phyloP scores from a whole-genome alignment of 2,329 filamentous ascomycete species.

The Periconia macrospinosa region DNA sequence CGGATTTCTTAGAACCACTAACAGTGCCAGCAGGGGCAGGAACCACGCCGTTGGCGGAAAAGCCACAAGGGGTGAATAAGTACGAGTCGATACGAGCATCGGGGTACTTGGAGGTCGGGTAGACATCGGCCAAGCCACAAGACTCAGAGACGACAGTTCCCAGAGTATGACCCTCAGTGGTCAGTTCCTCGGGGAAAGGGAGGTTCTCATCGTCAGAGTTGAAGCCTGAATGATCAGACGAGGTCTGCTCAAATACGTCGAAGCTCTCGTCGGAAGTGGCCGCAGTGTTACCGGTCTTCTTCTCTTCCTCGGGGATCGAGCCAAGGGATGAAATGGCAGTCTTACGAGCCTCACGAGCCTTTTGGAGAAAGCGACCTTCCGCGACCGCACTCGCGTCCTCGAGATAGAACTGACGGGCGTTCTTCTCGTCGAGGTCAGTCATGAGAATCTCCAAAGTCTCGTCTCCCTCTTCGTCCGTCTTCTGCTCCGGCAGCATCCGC shows the following conservation, averaged over 20 bases:
- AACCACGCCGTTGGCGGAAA: conserved; percentile 94
- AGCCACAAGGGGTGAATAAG: conserved; percentile 93
- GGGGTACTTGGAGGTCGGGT: conserved; percentile 82
- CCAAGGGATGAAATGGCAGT: conserved; percentile 62
- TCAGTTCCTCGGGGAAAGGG: conserved; percentile 70
- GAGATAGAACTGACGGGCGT: conserved; percentile 70
- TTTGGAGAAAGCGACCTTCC: conserved; percentile 73
- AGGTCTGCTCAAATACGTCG: conserved; percentile 81
- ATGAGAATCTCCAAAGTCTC: conserved; percentile 74
- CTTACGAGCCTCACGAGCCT: conserved; percentile 65
- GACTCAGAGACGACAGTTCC: conserved; percentile 89
- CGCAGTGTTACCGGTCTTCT: conserved; percentile 46
- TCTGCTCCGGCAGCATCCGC: conserved; percentile 51
- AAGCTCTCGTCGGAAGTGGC: conserved; percentile 60
- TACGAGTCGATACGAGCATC: conserved; percentile 95
- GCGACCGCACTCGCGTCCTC: conserved; percentile 88
- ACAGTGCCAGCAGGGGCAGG: conserved; percentile 66
- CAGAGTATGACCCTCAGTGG: conserved; percentile 90
- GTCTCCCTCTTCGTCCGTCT: conserved; percentile 60
- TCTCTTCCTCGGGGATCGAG: conserved; percentile 59
- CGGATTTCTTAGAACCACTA: conserved; percentile 44
- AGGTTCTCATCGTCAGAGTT: conserved; percentile 59
- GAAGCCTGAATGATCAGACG: conserved; percentile 63
- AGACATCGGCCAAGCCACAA: conserved; percentile 87
- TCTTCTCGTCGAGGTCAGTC: conserved; percentile 68